phyloP scores from a whole-genome alignment of 257 asterid species.

The Primulina huaijiensis region DNA sequence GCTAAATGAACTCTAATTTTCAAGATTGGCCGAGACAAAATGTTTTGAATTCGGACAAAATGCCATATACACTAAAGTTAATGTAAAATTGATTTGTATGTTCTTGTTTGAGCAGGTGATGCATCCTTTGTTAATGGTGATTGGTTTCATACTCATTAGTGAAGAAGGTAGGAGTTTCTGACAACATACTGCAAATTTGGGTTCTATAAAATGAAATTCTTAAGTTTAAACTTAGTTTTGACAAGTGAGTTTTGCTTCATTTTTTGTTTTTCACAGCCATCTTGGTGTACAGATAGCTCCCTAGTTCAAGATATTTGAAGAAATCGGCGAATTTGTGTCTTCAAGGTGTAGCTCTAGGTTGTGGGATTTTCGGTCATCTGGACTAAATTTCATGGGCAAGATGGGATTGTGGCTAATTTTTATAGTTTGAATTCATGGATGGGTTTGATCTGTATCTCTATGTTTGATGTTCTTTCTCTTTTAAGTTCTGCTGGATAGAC shows the following conservation, averaged over 20 bases:
- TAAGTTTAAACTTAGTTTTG: background rate
- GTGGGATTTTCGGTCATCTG: slow-evolving; percentile 87
- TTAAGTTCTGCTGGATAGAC: background rate
- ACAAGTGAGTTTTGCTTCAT: slow-evolving; percentile 15
- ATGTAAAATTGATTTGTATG: background rate
- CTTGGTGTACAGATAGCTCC: slow-evolving; percentile 83
- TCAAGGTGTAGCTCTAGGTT: slow-evolving; percentile 83
- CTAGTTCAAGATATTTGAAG: slow-evolving; percentile 80
- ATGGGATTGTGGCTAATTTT: slow-evolving; percentile 83
- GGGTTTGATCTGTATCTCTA: slow-evolving; percentile 61
- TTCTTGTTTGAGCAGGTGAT: slow-evolving; percentile 50
- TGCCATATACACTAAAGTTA: background rate
- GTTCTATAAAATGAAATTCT: background rate
- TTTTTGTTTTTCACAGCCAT: slow-evolving; percentile 47
- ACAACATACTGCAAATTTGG: background rate
- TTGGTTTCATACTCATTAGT: slow-evolving; percentile 80
- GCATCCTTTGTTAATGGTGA: slow-evolving; percentile 89
- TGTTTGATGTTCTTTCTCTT: slow-evolving; percentile 31
- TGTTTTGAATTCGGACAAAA: too few relatives aligned
- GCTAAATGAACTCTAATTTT: too few relatives aligned
- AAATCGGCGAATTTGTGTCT: slow-evolving; percentile 76
- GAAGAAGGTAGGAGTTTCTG: slow-evolving; percentile 65
- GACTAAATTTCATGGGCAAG: slow-evolving; percentile 73
- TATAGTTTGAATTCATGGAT: slow-evolving; percentile 94
- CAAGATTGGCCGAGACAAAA: too few relatives aligned